Evolutionary conservation across 2,329 filamentous ascomycete species (phyloP).

Genomic region (Arthrobotrys sinensis): DNA sequence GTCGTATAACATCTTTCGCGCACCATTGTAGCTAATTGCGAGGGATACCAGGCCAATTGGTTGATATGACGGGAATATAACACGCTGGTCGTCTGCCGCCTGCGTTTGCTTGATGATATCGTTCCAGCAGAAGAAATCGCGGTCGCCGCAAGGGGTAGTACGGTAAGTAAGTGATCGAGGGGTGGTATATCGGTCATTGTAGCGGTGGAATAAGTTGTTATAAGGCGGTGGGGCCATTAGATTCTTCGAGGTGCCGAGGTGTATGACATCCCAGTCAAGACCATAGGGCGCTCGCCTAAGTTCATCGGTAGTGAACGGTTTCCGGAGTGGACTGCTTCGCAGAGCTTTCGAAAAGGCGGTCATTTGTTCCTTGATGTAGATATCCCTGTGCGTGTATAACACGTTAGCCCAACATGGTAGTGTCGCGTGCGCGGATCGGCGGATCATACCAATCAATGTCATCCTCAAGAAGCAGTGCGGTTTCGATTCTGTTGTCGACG

Average conservation of each 20-base stretch:
- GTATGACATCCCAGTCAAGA: slow-evolving; percentile 61
- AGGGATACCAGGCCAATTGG: slow-evolving; percentile 57
- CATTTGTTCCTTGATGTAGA: slow-evolving; percentile 57
- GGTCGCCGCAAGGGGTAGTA: slow-evolving; percentile 41
- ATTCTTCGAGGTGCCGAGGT: slow-evolving; percentile 56
- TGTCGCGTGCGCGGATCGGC: not conserved
- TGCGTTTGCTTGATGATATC: slow-evolving; percentile 56
- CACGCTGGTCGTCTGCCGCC: slow-evolving; percentile 40
- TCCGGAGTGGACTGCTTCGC: slow-evolving; percentile 47
- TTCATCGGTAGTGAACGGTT: slow-evolving; percentile 53
- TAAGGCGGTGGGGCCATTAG: slow-evolving; percentile 56
- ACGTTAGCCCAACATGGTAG: slow-evolving; percentile 9
- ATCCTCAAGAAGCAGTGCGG: slow-evolving; percentile 51
- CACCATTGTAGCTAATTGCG: slow-evolving; percentile 46
- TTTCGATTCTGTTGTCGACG: slow-evolving; percentile 57
- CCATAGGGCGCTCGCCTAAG: slow-evolving; percentile 50
- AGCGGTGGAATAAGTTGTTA: slow-evolving; percentile 54
- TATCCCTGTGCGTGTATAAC: slow-evolving; percentile 39
- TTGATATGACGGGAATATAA: slow-evolving; percentile 51
- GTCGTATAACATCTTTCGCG: slow-evolving; percentile 57
- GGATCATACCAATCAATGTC: slow-evolving; percentile 55
- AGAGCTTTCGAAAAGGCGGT: slow-evolving; percentile 42
- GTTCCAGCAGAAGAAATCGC: slow-evolving; percentile 60
- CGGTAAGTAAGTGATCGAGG: slow-evolving; percentile 38
- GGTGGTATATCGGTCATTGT: slow-evolving; percentile 48